Evolutionary conservation across 139 green algal genomes (phyloP).

Genomic region (Chlamydomonas sphaeroides): DNA sequence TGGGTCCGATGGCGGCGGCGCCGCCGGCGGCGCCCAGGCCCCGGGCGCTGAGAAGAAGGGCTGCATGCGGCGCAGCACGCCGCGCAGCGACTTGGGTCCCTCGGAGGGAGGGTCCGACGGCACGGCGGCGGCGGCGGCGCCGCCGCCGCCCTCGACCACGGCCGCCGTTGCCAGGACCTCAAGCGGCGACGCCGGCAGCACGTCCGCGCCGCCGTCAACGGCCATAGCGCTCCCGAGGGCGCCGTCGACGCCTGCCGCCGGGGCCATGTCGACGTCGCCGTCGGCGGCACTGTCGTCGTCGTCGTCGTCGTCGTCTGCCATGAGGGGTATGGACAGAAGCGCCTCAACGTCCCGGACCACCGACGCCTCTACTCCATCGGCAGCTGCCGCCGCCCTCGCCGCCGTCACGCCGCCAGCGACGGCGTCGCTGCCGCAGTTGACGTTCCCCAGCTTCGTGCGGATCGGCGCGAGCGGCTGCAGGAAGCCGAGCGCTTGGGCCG

Average conservation of each 20-base stretch:
- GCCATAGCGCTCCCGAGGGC: too few species aligned
- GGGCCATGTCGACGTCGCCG: not conserved
- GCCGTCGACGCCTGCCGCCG: not conserved
- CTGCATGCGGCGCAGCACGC: constrained; percentile 1
- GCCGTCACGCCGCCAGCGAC: not conserved
- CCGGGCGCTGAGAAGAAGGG: constrained; percentile 21
- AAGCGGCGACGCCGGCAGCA: not conserved
- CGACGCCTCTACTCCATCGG: not conserved
- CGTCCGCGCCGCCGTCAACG: not conserved
- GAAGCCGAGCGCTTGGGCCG: not conserved
- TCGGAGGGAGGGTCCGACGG: not conserved
- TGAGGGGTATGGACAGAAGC: constrained; percentile 2
- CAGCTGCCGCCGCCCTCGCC: not conserved
- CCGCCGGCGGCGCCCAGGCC: not conserved
- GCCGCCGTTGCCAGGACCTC: not conserved
- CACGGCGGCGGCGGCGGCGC: not conserved
- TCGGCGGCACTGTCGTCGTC: not conserved
- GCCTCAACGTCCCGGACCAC: constrained; percentile 20
- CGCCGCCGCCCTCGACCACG: not conserved
- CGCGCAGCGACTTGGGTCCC: not conserved
- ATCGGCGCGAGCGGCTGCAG: constrained; percentile 34
- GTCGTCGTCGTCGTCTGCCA: not conserved
- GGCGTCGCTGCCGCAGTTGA: too few species aligned
- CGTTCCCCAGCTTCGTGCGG: not conserved
- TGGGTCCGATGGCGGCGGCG: too few species aligned